Evolutionary conservation across 805 yeast genomes (phyloP).

Genomic region (Cyberlindnera sargentensis): DNA sequence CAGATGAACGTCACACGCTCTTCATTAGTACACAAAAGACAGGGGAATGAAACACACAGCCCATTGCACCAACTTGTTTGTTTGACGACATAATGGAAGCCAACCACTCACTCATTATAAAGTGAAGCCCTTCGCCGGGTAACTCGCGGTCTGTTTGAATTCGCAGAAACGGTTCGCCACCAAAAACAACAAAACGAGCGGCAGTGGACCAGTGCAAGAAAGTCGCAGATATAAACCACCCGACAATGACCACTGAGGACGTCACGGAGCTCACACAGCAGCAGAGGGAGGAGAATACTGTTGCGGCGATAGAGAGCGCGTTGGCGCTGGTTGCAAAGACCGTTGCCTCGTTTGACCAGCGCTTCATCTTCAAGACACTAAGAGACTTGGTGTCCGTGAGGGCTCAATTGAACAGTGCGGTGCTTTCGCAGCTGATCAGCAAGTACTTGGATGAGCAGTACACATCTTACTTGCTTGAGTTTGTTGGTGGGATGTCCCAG

Average conservation of each 20-base stretch:
- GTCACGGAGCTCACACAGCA: slow-evolving; percentile 20
- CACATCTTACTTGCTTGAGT: slow-evolving; percentile 35
- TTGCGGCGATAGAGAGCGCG: slow-evolving; percentile 26
- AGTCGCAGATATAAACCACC: not conserved
- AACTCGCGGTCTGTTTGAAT: too few relatives aligned
- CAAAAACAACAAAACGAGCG: too few relatives aligned
- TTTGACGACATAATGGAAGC: too few relatives aligned
- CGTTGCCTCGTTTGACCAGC: slow-evolving; percentile 69
- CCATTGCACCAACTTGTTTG: too few relatives aligned
- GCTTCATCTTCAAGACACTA: slow-evolving; percentile 79
- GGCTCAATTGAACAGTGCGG: slow-evolving; percentile 47
- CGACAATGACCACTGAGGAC: slow-evolving; percentile 1
- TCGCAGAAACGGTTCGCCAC: too few relatives aligned
- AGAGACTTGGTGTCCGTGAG: slow-evolving; percentile 77
- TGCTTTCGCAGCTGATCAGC: slow-evolving; percentile 49
- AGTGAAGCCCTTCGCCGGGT: too few relatives aligned
- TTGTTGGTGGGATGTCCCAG: slow-evolving; percentile 31
- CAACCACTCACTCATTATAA: too few relatives aligned
- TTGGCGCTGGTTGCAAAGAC: slow-evolving; percentile 42
- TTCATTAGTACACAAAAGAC: too few relatives aligned
- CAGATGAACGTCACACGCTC: too few relatives aligned
- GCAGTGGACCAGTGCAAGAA: too few relatives aligned
- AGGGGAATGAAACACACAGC: too few relatives aligned
- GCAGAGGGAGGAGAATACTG: slow-evolving; percentile 25
- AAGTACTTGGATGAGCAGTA: slow-evolving; percentile 46